Evolutionary conservation across 257 asterid genomes (phyloP).

Genomic region (Euphrasia confusa): DNA sequence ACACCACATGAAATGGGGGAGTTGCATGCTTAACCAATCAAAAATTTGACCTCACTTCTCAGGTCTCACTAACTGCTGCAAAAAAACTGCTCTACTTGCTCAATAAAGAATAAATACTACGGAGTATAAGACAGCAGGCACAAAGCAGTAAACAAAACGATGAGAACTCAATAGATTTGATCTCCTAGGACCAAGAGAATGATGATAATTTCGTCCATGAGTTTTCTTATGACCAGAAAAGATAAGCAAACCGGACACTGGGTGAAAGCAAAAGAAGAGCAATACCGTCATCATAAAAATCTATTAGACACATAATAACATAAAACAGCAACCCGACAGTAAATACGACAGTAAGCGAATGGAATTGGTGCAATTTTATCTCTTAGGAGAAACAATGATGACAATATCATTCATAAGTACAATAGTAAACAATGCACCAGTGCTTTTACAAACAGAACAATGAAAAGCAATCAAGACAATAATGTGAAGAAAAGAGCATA

Average conservation of each 20-base stretch:
- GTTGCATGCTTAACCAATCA: too few species aligned
- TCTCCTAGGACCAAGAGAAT: too few species aligned
- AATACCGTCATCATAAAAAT: too few species aligned
- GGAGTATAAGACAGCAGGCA: background rate
- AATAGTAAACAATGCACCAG: background rate
- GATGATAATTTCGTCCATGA: too few species aligned
- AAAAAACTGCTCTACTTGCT: background rate
- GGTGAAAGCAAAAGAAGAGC: too few species aligned
- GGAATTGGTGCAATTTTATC: background rate
- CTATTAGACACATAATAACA: background rate
- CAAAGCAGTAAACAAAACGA: too few species aligned
- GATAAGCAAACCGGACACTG: too few species aligned
- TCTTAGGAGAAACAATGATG: conserved; percentile 2
- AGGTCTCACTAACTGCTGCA: background rate
- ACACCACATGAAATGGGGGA: too few species aligned
- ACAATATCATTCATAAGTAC: background rate
- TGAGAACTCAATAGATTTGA: too few species aligned
- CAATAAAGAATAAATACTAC: too few species aligned
- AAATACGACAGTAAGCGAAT: background rate
- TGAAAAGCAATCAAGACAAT: background rate
- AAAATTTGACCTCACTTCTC: background rate
- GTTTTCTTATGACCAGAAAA: too few species aligned
- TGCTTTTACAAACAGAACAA: conserved; percentile 20
- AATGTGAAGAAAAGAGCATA: background rate
- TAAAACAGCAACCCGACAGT: background rate